A percentile compares a stretch with the other conserved stretches of the same genome.
Conservation (phyloP, 2,329 filamentous ascomycete genomes). For the Rhinocladiella similis region DNA sequence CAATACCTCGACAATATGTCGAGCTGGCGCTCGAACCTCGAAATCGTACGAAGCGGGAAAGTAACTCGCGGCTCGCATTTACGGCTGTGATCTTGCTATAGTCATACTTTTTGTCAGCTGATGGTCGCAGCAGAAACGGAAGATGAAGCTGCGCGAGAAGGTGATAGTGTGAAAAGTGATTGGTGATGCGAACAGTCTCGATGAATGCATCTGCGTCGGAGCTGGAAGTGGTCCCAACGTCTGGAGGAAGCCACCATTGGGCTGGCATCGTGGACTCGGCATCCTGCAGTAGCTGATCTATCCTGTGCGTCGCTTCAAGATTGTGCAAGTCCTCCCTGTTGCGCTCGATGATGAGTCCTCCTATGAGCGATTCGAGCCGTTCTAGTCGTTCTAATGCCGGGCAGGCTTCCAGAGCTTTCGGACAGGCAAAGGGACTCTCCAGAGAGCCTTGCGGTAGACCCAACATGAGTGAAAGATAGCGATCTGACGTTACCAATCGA, state of each 20-base stretch:
- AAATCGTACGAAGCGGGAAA: constrained; percentile 43
- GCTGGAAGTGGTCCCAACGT: constrained; percentile 33
- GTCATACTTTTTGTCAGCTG: constrained; percentile 39
- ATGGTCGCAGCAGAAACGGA: constrained; percentile 52
- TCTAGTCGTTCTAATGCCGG: constrained; percentile 25
- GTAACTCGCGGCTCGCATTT: constrained; percentile 52
- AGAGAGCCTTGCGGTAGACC: constrained; percentile 34
- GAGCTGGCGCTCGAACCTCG: constrained; percentile 40
- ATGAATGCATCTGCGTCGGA: constrained; percentile 40
- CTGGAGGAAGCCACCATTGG: constrained; percentile 50
- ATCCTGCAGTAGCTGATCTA: too few relatives aligned
- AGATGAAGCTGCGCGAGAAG: constrained; percentile 56
- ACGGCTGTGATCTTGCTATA: constrained; percentile 53
- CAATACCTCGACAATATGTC: constrained; percentile 50
- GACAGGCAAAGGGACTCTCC: too few relatives aligned
- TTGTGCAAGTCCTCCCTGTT: too few relatives aligned
- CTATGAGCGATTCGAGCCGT: constrained; percentile 34
- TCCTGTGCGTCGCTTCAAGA: too few relatives aligned
- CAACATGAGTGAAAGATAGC: constrained; percentile 42
- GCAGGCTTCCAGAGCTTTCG: constrained; percentile 22
- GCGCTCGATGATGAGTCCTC: too few relatives aligned
- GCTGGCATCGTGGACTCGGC: constrained; percentile 34
- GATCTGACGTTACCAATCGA: constrained; percentile 40
- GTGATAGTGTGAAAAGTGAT: constrained; percentile 54
- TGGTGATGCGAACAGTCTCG: constrained; percentile 41